Evolutionary conservation across 179 eudicot species (phyloP).

Genomic region (Kewa caespitosa): DNA sequence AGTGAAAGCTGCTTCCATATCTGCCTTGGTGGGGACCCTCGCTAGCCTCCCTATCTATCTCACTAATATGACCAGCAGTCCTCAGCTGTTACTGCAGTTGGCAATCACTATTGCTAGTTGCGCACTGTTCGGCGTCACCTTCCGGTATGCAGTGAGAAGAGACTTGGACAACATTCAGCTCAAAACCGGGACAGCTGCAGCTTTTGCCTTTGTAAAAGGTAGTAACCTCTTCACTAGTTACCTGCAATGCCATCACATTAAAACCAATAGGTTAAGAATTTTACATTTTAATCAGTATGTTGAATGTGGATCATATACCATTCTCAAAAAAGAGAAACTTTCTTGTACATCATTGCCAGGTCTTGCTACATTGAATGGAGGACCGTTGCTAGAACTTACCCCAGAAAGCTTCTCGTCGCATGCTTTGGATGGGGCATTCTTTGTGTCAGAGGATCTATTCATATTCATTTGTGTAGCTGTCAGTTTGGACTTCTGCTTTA

Average conservation of each 20-base stretch:
- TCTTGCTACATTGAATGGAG: constrained; percentile 68
- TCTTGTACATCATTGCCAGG: constrained; percentile 54
- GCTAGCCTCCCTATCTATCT: constrained; percentile 70
- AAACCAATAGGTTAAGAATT: not conserved
- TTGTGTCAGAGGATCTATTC: constrained; percentile 66
- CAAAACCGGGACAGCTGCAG: constrained; percentile 83
- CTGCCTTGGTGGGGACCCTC: constrained; percentile 77
- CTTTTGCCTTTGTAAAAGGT: constrained; percentile 93
- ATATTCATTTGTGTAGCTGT: constrained; percentile 83
- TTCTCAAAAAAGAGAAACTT: not conserved
- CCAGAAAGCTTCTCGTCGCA: constrained; percentile 57
- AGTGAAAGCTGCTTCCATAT: constrained; percentile 68
- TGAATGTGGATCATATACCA: not conserved
- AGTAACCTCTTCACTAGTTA: constrained; percentile 8
- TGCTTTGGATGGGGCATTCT: constrained; percentile 58
- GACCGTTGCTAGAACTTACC: constrained; percentile 64
- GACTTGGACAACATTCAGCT: constrained; percentile 89
- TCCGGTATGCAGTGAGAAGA: constrained; percentile 80
- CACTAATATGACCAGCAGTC: constrained; percentile 35
- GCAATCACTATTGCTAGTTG: constrained; percentile 72
- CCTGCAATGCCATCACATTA: not conserved
- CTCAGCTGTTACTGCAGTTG: constrained; percentile 61
- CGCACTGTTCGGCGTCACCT: constrained; percentile 89
- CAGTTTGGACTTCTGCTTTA: constrained; percentile 84
- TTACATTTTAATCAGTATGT: not conserved